Evolutionary conservation across 2,329 filamentous ascomycete genomes (phyloP), one percentile per base, ranked within the genome.

Genomic region (Fusarium miscanthi): DNA sequence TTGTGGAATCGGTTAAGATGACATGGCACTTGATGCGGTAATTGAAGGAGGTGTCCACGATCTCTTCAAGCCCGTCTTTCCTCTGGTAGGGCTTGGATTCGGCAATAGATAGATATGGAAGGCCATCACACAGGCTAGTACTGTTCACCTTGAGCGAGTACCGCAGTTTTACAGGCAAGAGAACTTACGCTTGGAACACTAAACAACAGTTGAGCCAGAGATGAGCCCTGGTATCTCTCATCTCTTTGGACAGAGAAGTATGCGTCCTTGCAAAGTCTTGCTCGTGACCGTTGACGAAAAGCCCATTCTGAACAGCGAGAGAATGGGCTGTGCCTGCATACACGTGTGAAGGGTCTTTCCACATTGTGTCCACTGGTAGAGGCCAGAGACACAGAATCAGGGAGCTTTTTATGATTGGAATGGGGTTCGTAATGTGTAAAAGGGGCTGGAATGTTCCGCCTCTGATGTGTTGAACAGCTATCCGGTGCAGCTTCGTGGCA

Each of bases 331-430:
- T 53, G n/a, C n/a, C 35, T 33, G 45, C 45, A 21, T 59, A 53
- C 16, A 59, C 45, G 21, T 59, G 45, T 17, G 57, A 59, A 33
- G 57, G 57, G n/a, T 53, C 57, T 52, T 59, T 59, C 57, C 57
- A 59, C 45, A 59, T 59, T 2, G 57, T 53, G n/a, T 59, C 57
- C 19, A 53, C 57, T 7, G 45, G 45, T 1, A 52, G 31, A 14
- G 57, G 57, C 57, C 57, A 53, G 35, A 59, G 45, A n/a, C 57
- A 59, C 30, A 53, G 27, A 5, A 59, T 53, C 13, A 59, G 31
- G 19, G 33, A 59, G n/a, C 21, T n/a, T 25, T 59, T 53, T 19
- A 59, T 59, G 5, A 59, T 59, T 10, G 57, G 35, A 4, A 33
- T 53, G 9, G 57, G 57, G 45, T 33, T 41, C 11, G 35, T 41